These are phyloP conservation scores for Lodderomyces margitis DNA, from an alignment of 1,139 yeast species.

Conservation along the genomic window DNA sequence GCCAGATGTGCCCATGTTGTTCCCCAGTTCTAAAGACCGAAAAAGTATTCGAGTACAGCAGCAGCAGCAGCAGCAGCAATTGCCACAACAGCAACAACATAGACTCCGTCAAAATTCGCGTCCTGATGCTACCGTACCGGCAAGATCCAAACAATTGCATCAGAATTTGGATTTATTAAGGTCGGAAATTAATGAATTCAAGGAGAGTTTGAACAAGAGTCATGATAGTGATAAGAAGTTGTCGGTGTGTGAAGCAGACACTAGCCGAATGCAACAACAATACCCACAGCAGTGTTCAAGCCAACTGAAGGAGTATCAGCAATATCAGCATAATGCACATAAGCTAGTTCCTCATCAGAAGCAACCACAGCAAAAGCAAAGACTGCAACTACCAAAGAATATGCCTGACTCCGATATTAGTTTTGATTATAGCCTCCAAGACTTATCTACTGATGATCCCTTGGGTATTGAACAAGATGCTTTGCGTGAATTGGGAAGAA, in stretches of 20 bases:
- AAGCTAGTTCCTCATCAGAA: not conserved
- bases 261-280: not conserved
- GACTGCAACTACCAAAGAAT: conserved; percentile 2
- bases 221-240: not conserved
- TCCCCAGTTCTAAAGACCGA: conserved; percentile 3
- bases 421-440: conserved; percentile 42
- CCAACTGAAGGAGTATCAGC: too few relatives aligned
- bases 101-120: conserved; percentile 4
- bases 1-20: conserved; percentile 1
- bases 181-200: conserved; percentile 47
- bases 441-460: conserved; percentile 41
- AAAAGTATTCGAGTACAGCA: not conserved
- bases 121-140: conserved; percentile 9
- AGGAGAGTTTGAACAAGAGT: conserved; percentile 36
- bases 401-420: conserved; percentile 29
- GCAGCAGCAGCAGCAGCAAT: conserved; percentile 7
- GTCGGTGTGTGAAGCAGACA: not conserved
- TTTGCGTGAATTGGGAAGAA: conserved; percentile 1
- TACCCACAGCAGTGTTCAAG: not conserved
- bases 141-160: conserved; percentile 35
- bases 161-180: conserved; percentile 44
- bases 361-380: conserved; percentile 1
- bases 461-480: conserved; percentile 32
- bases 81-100: conserved; percentile 13
- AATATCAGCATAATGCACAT: not conserved